Evolutionary conservation across 352 stramenopile genomes (phyloP), one percentile per base, ranked within the genome.

Genomic region (Globisporangium uncinulatum): DNA sequence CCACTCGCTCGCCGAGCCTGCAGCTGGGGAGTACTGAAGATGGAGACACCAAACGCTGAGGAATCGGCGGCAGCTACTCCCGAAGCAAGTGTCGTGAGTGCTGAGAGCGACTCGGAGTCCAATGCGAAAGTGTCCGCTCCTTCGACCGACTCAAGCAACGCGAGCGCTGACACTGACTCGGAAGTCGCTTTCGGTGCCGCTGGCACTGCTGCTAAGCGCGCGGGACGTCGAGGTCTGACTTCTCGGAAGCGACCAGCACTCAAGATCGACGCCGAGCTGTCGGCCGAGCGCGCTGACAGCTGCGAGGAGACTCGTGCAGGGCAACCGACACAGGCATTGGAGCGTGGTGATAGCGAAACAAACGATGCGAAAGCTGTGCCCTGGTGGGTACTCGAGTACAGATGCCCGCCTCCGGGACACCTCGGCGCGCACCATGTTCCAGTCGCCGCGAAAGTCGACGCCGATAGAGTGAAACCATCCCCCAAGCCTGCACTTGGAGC

Each of bases 351-450:
- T 6, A 52, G 15, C 34, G 56, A 20, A 9, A 24, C 36, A 10
- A 43, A 17, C 7, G 29, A 37, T 9, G 34, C 55, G 13, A 59
- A 72, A 7, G 55, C 59, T 19, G 61, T 76, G 31, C 68, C 75
- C 17, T 86, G 75, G 75, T 86, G 75, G 75, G 64, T 83, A 43
- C 57, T 83, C 44, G 75, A 86, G 59, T 86, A 86, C 45, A 63
- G 65, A 34, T 80, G 69, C n/a, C 75, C 75, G 6, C 73, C 75
- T 14, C 75, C 71, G 17, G 75, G 75, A 6, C 73, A 83, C 54
- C 59, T 83, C 11, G 75, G 73, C 9, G 75, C 70, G 1, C 75
- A 86, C 20, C 56, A 70, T n/a, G 73, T 83, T 11, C 61, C 66
- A 6, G 67, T 85, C 15, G 74, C 68, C 8, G 54, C 46, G 0